Base-by-base conservation (phyloP, 2,329 filamentous ascomycete genomes). In the Colletotrichum nymphaeae region DNA sequence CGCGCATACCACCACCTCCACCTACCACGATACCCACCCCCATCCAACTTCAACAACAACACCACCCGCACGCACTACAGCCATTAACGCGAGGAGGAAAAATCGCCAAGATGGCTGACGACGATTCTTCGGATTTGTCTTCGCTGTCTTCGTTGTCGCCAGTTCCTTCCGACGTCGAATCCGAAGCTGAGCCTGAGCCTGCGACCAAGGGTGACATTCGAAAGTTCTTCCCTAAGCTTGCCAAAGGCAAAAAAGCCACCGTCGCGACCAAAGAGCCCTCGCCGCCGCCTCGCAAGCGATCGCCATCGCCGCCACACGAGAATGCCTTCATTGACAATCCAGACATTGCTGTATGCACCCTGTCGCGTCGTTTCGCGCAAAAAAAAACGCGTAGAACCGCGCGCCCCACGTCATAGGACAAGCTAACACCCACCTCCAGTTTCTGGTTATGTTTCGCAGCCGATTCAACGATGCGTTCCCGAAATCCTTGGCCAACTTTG, bases 401-500 rank as follows among this genome's bases (percentile, higher is more conserved):
- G 88, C 88, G 42, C 76, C 76, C 77, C 76, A 81, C 76, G 78
- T 78, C 76, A 79, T 78, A 74, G 71, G 74, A 72, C 72, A 68
- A 75, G 78, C 83, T 84, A 80, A 83, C 78, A 83, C 78, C 71
- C 70, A 77, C 69, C 77, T 78, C 77, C 79, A 98, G 95, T 98
- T 99, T 85, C 94, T 99, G 83, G 95, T 98, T 77, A 98, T 98
- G 94, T 99, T 98, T 85, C 92, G 96, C 82, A 93, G 94, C 83
- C 94, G 97, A 80, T 98, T 99, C 84, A 92, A 90, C 84, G 95
- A 98, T 74, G 93, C 91, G 74, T 97, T 99, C 77, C 93, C 95
- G 60, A 93, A 95, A 83, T 97, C 95, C 37, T 88, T 97, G 46
- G 89, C 94, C 76, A 94, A 98, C 81, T 95, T 97, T 77, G 97